Evolutionary conservation across 352 stramenopile genomes (phyloP), one percentile per base, ranked within the genome.

Genomic region (Phytophthora syringae): DNA sequence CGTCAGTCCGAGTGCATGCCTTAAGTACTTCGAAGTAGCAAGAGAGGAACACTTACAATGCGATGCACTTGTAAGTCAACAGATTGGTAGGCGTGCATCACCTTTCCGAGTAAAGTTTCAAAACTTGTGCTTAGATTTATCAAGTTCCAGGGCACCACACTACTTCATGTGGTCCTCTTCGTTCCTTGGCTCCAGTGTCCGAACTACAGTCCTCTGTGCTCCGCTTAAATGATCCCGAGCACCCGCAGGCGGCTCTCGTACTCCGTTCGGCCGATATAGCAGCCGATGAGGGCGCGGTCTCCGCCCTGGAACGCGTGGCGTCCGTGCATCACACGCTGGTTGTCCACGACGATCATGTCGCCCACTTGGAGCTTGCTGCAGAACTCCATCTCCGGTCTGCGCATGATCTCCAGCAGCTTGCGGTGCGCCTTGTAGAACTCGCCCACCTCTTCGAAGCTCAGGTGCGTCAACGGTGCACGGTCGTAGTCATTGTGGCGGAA

Each of bases 401-500:
- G 81, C 59, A 95, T 69, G 43, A 92, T 54, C 21, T 77, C 72
- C 54, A 95, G 64, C 32, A 95, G 72, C 65, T 81, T 73, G n/a
- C 70, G 79, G 58, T 95, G 87, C 39, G 89, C 75, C 4, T 72
- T 43, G 73, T 97, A 97, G 59, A 94, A 97, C 42, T 70, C 60
- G 18, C 64, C 69, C 12, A 94, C 77, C 42, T 93, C 67, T 5
- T 89, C 84, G 45, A 90, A 93, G 52, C 62, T 76, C 52, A 97
- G 30, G 51, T 96, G 88, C 22, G 89, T 93, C 16, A 96, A 59
- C 20, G 87, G 84, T 21, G 87, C 83, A 43, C 89, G 86, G 68
- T 97, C 89, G 70, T 94, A 95, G 64, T 94, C 86, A 59, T 97
- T 97, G 70, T 93, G 83, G n/a, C 89, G 86, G 70, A 97, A 91